Conservation (phyloP, 2,329 filamentous ascomycete genomes). For the Blastomyces emzantsi region DNA sequence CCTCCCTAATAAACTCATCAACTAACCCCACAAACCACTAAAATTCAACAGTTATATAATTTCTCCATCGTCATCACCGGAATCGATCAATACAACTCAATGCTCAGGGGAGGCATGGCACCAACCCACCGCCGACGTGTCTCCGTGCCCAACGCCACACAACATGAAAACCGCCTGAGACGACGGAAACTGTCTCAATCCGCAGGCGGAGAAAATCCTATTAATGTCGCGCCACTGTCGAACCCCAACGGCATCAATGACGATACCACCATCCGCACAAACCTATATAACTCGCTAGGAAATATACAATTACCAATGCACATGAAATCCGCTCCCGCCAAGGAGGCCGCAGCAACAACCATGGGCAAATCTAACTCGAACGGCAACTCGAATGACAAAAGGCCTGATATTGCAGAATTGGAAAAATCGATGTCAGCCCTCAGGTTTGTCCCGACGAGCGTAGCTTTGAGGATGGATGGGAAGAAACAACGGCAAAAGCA, state of each 20-base stretch:
- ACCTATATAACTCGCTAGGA: background rate
- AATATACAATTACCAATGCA: background rate
- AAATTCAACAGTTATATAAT: conserved; percentile 57
- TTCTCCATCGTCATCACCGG: conserved; percentile 80
- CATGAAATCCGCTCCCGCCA: background rate
- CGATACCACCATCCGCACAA: background rate
- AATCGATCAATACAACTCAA: conserved; percentile 73
- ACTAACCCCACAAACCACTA: background rate
- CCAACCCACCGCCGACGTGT: conserved; percentile 28
- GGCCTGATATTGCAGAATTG: conserved; percentile 31
- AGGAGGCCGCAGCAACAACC: background rate
- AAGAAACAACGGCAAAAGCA: conserved; percentile 4
- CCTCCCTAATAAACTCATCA: background rate
- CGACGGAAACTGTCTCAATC: conserved; percentile 26
- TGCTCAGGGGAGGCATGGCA: conserved; percentile 51
- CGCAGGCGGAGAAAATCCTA: background rate
- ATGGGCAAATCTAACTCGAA: background rate
- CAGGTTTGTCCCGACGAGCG: conserved; percentile 37
- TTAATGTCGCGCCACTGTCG: background rate
- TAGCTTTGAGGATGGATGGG: conserved; percentile 25
- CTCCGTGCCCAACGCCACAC: conserved; percentile 29
- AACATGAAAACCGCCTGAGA: conserved; percentile 28
- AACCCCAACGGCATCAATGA: background rate
- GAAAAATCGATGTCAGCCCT: conserved; percentile 38
- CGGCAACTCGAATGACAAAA: conserved; percentile 10